phyloP scores from a whole-genome alignment of 129 eudicot species.

The Dittrichia graveolens region DNA sequence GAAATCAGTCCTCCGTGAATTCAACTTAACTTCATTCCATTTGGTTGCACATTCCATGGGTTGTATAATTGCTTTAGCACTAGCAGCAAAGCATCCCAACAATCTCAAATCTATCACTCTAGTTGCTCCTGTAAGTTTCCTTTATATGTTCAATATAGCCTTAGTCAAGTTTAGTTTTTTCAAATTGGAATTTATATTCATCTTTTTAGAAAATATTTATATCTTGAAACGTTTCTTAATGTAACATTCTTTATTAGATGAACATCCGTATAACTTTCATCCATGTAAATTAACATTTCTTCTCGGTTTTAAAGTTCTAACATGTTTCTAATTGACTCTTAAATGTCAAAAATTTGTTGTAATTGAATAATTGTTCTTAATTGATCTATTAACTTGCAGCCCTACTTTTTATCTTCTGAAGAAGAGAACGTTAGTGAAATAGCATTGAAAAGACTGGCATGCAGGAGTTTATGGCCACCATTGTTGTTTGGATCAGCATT shows the following conservation, averaged over 20 bases:
- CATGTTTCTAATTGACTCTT: slow-evolving; percentile 9
- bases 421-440: slow-evolving; percentile 42
- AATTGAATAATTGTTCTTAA: not conserved
- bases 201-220: not conserved
- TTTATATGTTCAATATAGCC: slow-evolving; percentile 11
- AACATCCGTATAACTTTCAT: not conserved
- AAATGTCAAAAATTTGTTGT: slow-evolving; percentile 20
- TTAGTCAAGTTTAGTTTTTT: slow-evolving; percentile 22
- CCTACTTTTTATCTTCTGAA: slow-evolving; percentile 28
- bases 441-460: slow-evolving; percentile 57
- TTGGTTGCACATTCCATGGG: slow-evolving; percentile 96
- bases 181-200: not conserved
- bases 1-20: slow-evolving; percentile 55
- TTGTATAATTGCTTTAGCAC: slow-evolving; percentile 72
- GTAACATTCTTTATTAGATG: not conserved
- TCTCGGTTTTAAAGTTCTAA: not conserved
- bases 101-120: slow-evolving; percentile 69
- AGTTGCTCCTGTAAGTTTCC: slow-evolving; percentile 72
- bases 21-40: slow-evolving; percentile 60
- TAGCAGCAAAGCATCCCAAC: slow-evolving; percentile 63
- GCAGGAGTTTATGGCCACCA: slow-evolving; percentile 76
- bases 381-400: slow-evolving; percentile 22
- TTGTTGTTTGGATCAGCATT: slow-evolving; percentile 67
- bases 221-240: not conserved
- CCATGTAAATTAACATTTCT: not conserved